Evolutionary conservation across 1,139 yeast species (phyloP).

Genomic region (Scheffersomyces segobiensis): DNA sequence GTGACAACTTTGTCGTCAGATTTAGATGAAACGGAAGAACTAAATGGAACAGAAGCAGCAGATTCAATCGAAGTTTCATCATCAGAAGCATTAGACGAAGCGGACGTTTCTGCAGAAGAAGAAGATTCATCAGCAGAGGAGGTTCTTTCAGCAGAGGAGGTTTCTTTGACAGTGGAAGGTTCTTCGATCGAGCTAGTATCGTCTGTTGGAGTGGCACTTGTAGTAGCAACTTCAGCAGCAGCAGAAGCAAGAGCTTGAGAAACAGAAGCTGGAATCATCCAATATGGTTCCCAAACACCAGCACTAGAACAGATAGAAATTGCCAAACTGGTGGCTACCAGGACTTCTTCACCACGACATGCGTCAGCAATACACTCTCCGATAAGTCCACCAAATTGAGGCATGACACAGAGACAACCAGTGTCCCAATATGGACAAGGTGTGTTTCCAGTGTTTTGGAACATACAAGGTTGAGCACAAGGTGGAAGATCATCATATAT

Average conservation of each 20-base stretch:
- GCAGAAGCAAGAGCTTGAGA: slow-evolving; percentile 10
- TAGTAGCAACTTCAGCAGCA: slow-evolving; percentile 12
- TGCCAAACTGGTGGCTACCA: slow-evolving; percentile 39
- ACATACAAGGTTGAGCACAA: slow-evolving; percentile 43
- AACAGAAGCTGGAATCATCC: slow-evolving; percentile 42
- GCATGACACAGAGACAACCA: slow-evolving; percentile 55
- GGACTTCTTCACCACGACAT: slow-evolving; percentile 35
- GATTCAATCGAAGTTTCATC: slow-evolving; percentile 1
- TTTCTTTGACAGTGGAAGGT: slow-evolving; percentile 1
- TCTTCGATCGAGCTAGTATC: slow-evolving; percentile 4
- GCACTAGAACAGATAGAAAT: slow-evolving; percentile 40
- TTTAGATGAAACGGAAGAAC: slow-evolving; percentile 11
- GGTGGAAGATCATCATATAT: slow-evolving; percentile 39
- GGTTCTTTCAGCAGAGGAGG: background rate
- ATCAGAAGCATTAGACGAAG: background rate
- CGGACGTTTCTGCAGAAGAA: slow-evolving; percentile 5
- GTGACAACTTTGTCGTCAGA: slow-evolving; percentile 1
- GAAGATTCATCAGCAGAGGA: slow-evolving; percentile 10
- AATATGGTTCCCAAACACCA: slow-evolving; percentile 38
- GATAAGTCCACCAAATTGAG: slow-evolving; percentile 43
- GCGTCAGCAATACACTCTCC: slow-evolving; percentile 44
- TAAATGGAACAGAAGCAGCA: slow-evolving; percentile 3
- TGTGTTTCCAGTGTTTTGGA: slow-evolving; percentile 18
- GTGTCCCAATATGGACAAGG: slow-evolving; percentile 59
- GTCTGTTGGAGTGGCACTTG: slow-evolving; percentile 18